Conservation (phyloP, 2,329 filamentous ascomycete species). For the Penicillium sp. region DNA sequence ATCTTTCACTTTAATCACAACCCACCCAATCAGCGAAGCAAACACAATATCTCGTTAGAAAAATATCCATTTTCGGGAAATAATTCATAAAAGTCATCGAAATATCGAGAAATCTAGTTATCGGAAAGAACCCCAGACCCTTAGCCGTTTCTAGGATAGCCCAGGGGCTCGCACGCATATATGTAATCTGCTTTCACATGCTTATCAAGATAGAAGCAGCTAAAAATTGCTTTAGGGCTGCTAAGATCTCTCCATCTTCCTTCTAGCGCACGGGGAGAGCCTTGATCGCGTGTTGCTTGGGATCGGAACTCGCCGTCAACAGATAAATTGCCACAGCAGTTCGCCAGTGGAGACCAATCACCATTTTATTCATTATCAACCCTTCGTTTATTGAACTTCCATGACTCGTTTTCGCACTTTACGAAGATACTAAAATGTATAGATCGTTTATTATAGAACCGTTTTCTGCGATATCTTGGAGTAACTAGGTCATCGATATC, state of each 20-base stretch:
- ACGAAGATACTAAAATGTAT: neutral
- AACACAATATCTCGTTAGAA: neutral
- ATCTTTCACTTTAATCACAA: no score
- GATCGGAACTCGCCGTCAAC: slow-evolving; percentile 2
- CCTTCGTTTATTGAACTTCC: neutral
- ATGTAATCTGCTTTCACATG: neutral
- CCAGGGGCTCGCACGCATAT: neutral
- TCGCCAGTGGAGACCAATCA: slow-evolving; percentile 2
- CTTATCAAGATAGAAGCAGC: neutral
- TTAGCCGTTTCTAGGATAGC: neutral
- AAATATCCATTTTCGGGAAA: neutral
- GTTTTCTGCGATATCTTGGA: neutral
- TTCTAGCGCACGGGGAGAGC: neutral
- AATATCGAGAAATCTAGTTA: neutral
- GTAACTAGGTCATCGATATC: no score
- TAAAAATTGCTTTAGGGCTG: neutral
- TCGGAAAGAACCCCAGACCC: neutral
- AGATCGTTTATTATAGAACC: neutral
- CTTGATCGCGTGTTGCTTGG: neutral
- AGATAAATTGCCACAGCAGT: neutral
- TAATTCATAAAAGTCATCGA: neutral
- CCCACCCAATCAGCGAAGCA: no score
- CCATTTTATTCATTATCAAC: neutral
- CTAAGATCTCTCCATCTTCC: neutral
- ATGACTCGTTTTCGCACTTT: neutral